These are phyloP conservation scores for Aspergillus indologenus DNA, from an alignment of 495 filamentous ascomycete genomes.

Conservation along the genomic window DNA sequence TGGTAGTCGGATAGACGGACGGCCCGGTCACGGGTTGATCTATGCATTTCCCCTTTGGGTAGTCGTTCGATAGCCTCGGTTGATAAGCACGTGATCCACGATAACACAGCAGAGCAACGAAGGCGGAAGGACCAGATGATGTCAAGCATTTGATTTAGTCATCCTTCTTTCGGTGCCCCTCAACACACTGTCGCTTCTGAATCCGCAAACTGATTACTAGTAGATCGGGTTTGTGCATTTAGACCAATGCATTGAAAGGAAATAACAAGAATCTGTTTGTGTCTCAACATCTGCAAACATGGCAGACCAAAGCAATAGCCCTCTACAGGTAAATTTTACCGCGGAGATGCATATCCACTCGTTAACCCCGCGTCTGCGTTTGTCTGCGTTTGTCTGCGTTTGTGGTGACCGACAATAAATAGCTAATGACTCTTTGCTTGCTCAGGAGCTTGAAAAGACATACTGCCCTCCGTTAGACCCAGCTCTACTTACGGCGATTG, in stretches of 20 bases:
- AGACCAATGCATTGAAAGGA: neutral
- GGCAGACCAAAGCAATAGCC: neutral
- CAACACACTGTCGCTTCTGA: neutral
- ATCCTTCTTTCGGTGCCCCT: neutral
- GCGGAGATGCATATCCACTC: neutral
- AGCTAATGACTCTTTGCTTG: neutral
- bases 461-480: conserved; percentile 64
- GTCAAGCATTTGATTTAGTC: neutral
- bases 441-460: conserved; percentile 42
- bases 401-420: neutral
- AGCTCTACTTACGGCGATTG: conserved; percentile 62
- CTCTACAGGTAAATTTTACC: neutral
- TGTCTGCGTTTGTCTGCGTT: neutral
- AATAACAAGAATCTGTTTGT: neutral
- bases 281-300: neutral
- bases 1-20: too few relatives aligned
- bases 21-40: too few relatives aligned
- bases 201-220: neutral
- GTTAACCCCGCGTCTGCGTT: neutral
- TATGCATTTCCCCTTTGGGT: too few relatives aligned
- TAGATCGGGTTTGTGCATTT: neutral
- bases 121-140: neutral
- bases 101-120: neutral
- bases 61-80: neutral
- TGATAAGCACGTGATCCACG: neutral